A percentile compares a stretch with the other conserved stretches of the same genome.
These are phyloP conservation scores for Zanthoxylum bungeanum DNA, from an alignment of 345 rosid species.

Conservation along the genomic window DNA sequence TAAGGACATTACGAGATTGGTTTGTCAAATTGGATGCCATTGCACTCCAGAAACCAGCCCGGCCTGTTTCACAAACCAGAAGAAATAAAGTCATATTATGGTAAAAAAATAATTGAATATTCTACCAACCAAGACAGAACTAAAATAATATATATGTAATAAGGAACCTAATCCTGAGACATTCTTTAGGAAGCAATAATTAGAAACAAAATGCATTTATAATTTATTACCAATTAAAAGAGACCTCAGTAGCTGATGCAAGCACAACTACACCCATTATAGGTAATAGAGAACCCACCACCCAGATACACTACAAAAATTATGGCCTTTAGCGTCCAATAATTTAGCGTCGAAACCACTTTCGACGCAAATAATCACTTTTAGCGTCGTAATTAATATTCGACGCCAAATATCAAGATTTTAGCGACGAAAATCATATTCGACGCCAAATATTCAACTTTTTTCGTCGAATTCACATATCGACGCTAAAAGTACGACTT, in stretches of 20 bases:
- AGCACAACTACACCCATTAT: slow-evolving; percentile 95
- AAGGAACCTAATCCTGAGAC: not conserved
- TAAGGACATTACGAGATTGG: slow-evolving; percentile 86
- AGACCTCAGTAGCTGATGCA: slow-evolving; percentile 89
- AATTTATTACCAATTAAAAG: slow-evolving; percentile 80
- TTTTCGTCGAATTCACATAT: too few species aligned
- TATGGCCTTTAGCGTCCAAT: too few species aligned
- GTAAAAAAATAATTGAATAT: not conserved
- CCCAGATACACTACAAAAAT: too few species aligned
- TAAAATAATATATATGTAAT: not conserved
- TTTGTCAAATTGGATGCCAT: slow-evolving; percentile 89
- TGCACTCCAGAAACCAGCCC: slow-evolving; percentile 91
- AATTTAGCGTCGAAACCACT: too few species aligned
- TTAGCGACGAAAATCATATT: too few species aligned
- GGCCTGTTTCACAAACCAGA: slow-evolving; percentile 28
- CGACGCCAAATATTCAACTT: too few species aligned
- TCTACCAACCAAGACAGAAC: not conserved
- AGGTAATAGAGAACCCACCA: slow-evolving; percentile 82
- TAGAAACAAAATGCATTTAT: not conserved
- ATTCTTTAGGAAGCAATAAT: not conserved
- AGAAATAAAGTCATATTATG: slow-evolving; percentile 2
- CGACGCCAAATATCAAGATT: too few species aligned
- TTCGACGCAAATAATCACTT: too few species aligned
- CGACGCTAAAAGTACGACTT: too few species aligned
- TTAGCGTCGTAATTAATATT: too few species aligned